Evolutionary conservation across 1,139 yeast species (phyloP), one percentile per base, ranked within the genome.

Genomic region (Diutina catenulata): DNA sequence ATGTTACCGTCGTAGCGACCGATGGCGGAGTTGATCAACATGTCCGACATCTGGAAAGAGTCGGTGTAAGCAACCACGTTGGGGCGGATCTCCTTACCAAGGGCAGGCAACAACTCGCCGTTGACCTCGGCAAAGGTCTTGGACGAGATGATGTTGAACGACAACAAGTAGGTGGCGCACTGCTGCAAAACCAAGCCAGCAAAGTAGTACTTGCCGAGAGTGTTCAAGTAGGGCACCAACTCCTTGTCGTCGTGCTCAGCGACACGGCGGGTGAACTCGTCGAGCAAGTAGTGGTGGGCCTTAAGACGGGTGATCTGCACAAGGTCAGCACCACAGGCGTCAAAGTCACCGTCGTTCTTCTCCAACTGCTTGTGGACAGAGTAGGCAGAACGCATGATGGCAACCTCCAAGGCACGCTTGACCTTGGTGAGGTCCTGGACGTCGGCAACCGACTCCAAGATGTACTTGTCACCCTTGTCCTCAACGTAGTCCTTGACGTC

Each of bases 41-140:
- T 62, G 49, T 67, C 73, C 28, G 68, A 55, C 45, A 55, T 58
- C 48, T 65, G 68, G 68, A 67, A 67, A n/a, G 72, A 56, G 50
- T 67, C 73, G 33, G 72, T 66, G 44, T 57, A 62, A 20, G 68
- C 65, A 45, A 67, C 56, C 33, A 62, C 67, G 44, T 64, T 58
- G 33, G 70, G 70, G 55, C 73, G 63, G 42, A 67, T 47, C 42
- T 60, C 62, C 39, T 46, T 45, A 48, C 64, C 62, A 41, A 62
- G 53, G 39, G 50, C 55, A 39, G 68, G 63, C 43, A 63, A 55
- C 41, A 54, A 52, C 37, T 48, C 48, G 40, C 59, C 50, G 41
- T 58, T 56, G 46, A 64, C 52, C 37, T 52, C 52, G 38, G 59
- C 52, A 47, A 62, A 56, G 35, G 64, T 55, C 18, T 57, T 57